Evolutionary conservation across 495 filamentous ascomycete genomes (phyloP), one percentile per base, ranked within the genome.

Genomic region (Annulohypoxylon stygium): DNA sequence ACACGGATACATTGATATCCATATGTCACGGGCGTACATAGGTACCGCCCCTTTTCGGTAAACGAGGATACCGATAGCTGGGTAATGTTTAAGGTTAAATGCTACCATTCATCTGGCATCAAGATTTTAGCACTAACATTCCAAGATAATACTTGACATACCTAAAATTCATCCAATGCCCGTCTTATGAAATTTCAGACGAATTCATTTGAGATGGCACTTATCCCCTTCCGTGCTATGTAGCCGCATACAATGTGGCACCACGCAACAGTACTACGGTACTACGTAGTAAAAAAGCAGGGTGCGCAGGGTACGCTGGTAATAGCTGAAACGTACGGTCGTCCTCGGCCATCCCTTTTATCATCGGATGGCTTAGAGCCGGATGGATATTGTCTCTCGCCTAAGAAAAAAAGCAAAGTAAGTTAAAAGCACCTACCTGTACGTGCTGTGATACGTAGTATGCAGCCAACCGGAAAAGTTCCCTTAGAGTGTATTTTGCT

Each of bases 11-110:
- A 48, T 23, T 23, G 20, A 23, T 61, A 65, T 30, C 30, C 30
- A 30, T 60, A 73, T 8, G 47, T 67, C 50, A 9, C 25, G n/a
- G 43, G 25, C 0, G 20, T 23, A 23, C 20, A 23, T 30, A 50
- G 33, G 14, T n/a, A 41, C 53, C 18, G 43, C 20, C 66, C 34
- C 34, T 16, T 33, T 14, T 63, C 60, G 61, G 68, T 51, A 53
- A 39, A 12, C 26, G 53, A 65, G 45, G 45, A 36, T 54, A 39
- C 70, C 50, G 60, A 59, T 12, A 36, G 1, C 25, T 34, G 39
- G 39, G 39, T 20, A 10, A 61, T 47, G 23, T 67, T 73, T 74
- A 70, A 74, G 71, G 67, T 70, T 74, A 67, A 74, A 58, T 59
- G 20, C 34, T 45, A 58, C 66, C 60, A 30, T 18, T 11, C 41